These are phyloP conservation scores for Eragrostis curvula DNA, from an alignment of 176 grass and related monocot genomes.

Conservation along the genomic window DNA sequence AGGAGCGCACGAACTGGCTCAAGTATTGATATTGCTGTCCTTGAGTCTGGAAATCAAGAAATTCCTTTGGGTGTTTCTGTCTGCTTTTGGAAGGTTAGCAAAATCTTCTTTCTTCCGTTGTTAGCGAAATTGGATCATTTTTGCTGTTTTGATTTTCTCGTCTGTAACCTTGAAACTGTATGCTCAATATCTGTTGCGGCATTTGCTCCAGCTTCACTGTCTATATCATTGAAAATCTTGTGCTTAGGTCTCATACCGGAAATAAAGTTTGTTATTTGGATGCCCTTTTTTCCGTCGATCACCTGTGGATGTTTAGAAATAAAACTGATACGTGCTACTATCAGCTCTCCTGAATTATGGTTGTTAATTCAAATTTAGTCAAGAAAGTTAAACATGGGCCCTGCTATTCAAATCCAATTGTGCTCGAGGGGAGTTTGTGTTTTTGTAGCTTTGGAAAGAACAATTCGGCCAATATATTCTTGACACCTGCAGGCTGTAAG, in stretches of 20 bases:
- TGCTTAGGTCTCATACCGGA: background rate
- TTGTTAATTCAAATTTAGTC: background rate
- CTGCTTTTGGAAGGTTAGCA: conserved; percentile 26
- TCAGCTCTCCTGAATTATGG: conserved; percentile 4
- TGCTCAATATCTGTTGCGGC: background rate
- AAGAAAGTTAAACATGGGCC: background rate
- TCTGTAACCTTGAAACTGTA: background rate
- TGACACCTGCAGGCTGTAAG: conserved; percentile 34
- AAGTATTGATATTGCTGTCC: conserved; percentile 15
- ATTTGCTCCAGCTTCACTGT: background rate
- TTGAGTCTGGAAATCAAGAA: conserved; percentile 3
- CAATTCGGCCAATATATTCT: conserved; percentile 26
- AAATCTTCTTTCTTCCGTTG: background rate
- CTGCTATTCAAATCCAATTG: background rate
- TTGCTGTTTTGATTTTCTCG: background rate
- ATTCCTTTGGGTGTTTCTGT: background rate
- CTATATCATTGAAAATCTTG: background rate
- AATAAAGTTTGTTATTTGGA: background rate
- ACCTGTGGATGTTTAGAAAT: background rate
- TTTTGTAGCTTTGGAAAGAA: background rate
- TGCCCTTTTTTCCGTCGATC: background rate
- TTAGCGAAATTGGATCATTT: background rate
- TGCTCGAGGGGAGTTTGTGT: background rate
- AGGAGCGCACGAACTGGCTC: background rate
- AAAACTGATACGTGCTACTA: background rate